phyloP scores from a whole-genome alignment of 129 eudicot genomes.

The carrot (Daucus carota) region DH1_v3.0 NC_030388.2:16261001-16261500 shows the following conservation, averaged over 20 bases:
- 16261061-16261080: constrained; percentile 31
- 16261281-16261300: not conserved
- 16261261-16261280: not conserved
- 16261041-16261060: constrained; percentile 6
- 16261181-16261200: constrained; percentile 12
- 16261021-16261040: constrained; percentile 7
- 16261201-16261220: not conserved
- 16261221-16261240: too few relatives aligned
- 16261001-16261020: constrained; percentile 20
- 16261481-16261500: too few relatives aligned
- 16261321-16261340: not conserved
- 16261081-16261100: constrained; percentile 44
- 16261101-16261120: constrained; percentile 92
- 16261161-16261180: constrained; percentile 96
- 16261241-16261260: too few relatives aligned
- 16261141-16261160: constrained; percentile 74
- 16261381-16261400: not conserved
- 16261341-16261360: not conserved
- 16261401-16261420: not conserved
- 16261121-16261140: constrained; percentile 89
- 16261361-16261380: not conserved
- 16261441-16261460: too few relatives aligned
- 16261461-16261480: too few relatives aligned
- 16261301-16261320: not conserved
- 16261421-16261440: too few relatives aligned